phyloP scores from a whole-genome alignment of 805 yeast genomes.

The Suhomyces sp. region DNA sequence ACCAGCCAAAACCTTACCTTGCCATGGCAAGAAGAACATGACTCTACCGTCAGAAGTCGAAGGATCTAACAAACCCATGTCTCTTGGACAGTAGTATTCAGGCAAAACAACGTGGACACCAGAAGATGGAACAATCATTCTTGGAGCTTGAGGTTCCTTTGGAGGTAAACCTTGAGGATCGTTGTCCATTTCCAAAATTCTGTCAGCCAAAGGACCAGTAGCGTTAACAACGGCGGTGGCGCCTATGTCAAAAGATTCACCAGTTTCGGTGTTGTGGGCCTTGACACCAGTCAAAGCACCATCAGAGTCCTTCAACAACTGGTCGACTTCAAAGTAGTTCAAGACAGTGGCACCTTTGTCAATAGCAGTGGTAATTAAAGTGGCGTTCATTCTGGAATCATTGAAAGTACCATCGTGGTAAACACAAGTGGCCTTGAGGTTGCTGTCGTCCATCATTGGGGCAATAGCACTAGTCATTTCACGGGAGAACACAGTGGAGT shows the following conservation, averaged over 20 bases:
- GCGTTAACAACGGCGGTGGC: slow-evolving; percentile 84
- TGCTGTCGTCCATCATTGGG: slow-evolving; percentile 78
- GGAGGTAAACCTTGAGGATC: slow-evolving; percentile 65
- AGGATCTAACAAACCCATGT: slow-evolving; percentile 87
- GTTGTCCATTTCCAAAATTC: slow-evolving; percentile 81
- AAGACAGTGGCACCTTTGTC: slow-evolving; percentile 86
- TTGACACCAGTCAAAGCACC: slow-evolving; percentile 71
- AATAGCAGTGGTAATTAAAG: slow-evolving; percentile 82
- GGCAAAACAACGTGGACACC: slow-evolving; percentile 94
- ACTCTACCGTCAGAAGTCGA: slow-evolving; percentile 93
- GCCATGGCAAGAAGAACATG: slow-evolving; percentile 97
- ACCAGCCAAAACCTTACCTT: slow-evolving; percentile 93
- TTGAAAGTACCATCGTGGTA: slow-evolving; percentile 95
- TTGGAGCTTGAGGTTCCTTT: slow-evolving; percentile 47
- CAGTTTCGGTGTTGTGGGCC: slow-evolving; percentile 70
- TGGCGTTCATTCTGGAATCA: slow-evolving; percentile 85
- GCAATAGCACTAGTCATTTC: slow-evolving; percentile 67
- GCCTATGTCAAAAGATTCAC: slow-evolving; percentile 55
- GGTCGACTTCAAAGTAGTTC: slow-evolving; percentile 81
- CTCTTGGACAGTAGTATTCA: slow-evolving; percentile 84
- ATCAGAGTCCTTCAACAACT: slow-evolving; percentile 60
- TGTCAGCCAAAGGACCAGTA: slow-evolving; percentile 91
- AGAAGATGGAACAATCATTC: slow-evolving; percentile 90
- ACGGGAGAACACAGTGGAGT: slow-evolving; percentile 69
- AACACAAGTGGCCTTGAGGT: slow-evolving; percentile 84